Evolutionary conservation across 140 eudicot genomes (phyloP).

Genomic region (Senecio squalidus): DNA sequence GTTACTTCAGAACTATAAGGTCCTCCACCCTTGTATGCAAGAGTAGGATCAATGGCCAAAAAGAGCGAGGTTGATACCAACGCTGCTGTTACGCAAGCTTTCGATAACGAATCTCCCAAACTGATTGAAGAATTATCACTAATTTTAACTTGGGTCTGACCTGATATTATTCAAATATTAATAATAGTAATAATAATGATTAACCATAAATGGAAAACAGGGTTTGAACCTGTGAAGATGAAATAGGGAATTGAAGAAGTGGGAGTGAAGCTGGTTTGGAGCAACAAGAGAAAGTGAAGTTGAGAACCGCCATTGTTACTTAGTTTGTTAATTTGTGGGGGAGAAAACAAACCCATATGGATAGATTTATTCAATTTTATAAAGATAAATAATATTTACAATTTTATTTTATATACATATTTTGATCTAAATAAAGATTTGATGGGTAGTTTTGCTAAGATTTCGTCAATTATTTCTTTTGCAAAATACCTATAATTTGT

Average conservation of each 20-base stretch:
- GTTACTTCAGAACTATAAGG: constrained; percentile 91
- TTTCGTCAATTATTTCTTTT: no score
- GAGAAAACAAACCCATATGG: constrained; percentile 13
- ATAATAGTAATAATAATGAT: not conserved
- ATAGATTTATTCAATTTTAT: no score
- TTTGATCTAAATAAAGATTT: no score
- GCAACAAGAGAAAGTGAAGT: constrained; percentile 40
- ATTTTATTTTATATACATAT: no score
- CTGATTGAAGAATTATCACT: constrained; percentile 14
- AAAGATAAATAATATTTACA: no score
- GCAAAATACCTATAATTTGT: no score
- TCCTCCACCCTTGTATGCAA: constrained; percentile 94
- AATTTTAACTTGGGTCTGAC: constrained; percentile 12
- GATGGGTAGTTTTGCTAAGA: no score
- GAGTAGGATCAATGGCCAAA: constrained; percentile 82
- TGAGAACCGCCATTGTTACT: constrained; percentile 64
- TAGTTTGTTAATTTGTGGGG: constrained; percentile 10
- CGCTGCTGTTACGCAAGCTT: constrained; percentile 59
- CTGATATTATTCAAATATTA: constrained; percentile 5
- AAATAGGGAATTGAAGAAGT: constrained; percentile 13
- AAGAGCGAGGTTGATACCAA: constrained; percentile 71
- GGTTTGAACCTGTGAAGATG: constrained; percentile 21
- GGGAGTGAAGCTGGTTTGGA: constrained; percentile 37
- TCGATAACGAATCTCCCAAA: constrained; percentile 50
- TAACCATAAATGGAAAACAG: not conserved